Conservation (phyloP, 805 yeast species). For the Yarrowia sp. region DNA sequence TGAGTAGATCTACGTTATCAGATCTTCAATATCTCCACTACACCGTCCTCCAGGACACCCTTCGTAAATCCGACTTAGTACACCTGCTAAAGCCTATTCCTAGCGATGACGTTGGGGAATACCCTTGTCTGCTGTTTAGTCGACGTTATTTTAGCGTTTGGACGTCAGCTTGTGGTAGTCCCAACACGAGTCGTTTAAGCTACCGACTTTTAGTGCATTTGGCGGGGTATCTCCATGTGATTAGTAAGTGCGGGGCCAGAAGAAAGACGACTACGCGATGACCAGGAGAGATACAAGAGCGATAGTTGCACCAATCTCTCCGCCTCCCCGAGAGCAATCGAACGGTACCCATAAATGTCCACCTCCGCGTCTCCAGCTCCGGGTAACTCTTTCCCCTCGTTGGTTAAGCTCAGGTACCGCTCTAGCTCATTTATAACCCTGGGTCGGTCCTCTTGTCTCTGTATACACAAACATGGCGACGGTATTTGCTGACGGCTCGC, state of each 20-base stretch:
- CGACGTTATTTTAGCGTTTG: neutral
- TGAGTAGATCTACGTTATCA: neutral
- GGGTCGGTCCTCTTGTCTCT: neutral
- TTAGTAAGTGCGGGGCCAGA: neutral
- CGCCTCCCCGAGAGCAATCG: neutral
- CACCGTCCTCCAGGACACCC: no score
- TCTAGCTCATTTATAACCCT: conserved; percentile 8
- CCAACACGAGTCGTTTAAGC: neutral
- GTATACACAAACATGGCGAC: conserved; percentile 1
- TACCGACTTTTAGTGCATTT: no score
- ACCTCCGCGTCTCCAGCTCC: neutral
- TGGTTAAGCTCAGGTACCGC: conserved; percentile 3
- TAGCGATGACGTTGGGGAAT: conserved; percentile 5
- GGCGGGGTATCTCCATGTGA: no score
- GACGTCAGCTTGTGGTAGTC: neutral
- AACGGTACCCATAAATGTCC: no score
- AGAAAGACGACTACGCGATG: neutral
- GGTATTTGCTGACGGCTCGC: conserved; percentile 30
- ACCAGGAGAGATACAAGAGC: neutral
- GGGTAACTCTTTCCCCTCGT: conserved; percentile 8
- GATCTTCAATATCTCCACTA: neutral
- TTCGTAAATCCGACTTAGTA: neutral
- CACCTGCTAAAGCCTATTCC: neutral
- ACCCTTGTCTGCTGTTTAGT: neutral
- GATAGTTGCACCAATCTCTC: neutral